Evolutionary conservation across 768 basidiomycete species (phyloP).

Genomic region (Boletus subparvulus): DNA sequence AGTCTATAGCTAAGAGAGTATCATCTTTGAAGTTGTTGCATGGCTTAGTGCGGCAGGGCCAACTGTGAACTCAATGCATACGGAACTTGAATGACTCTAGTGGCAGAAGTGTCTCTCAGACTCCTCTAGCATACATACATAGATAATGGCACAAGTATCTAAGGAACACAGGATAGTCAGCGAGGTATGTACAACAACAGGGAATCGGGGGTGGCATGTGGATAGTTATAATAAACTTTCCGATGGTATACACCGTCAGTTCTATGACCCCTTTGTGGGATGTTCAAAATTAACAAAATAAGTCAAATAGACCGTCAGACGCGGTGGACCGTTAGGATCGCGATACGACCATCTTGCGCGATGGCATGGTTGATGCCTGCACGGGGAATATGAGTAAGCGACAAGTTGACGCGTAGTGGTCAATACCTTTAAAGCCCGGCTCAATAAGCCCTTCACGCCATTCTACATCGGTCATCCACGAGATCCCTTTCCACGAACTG

Average conservation of each 20-base stretch:
- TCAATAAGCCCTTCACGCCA: slow-evolving; percentile 71
- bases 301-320: slow-evolving; percentile 26
- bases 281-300: neutral
- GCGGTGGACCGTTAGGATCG: slow-evolving; percentile 69
- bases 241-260: slow-evolving; percentile 16
- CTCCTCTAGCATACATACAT: neutral
- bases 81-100: neutral
- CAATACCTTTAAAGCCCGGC: slow-evolving; percentile 64
- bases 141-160: slow-evolving; percentile 1
- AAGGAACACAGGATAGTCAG: neutral
- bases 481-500: slow-evolving; percentile 58
- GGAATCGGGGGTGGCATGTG: slow-evolving; percentile 2
- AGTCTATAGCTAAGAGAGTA: neutral
- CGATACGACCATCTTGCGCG: slow-evolving; percentile 74
- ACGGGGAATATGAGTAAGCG: neutral
- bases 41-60: too few relatives aligned
- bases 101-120: neutral
- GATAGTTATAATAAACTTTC: slow-evolving; percentile 1
- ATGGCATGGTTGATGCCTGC: slow-evolving; percentile 82
- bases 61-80: neutral
- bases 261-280: neutral
- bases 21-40: neutral
- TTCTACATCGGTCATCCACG: slow-evolving; percentile 78
- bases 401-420: neutral
- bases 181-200: slow-evolving; percentile 12